Percentiles rank a stretch among this genome's conserved stretches.
These are phyloP conservation scores for Saprolegnia diclina DNA, from an alignment of 352 stramenopile genomes.

Conservation along the genomic window DNA sequence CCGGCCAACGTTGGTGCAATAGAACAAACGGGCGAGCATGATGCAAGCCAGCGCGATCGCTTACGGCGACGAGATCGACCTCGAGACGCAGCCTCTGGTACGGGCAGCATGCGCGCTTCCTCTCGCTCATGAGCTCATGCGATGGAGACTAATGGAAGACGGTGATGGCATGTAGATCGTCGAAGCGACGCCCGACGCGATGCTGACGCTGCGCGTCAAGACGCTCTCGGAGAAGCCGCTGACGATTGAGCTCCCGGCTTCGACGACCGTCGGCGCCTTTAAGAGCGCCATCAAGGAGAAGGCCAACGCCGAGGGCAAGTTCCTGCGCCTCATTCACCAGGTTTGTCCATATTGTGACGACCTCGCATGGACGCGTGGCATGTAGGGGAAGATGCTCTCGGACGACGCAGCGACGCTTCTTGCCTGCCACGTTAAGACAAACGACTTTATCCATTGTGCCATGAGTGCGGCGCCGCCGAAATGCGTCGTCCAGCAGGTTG, in stretches of 20 bases:
- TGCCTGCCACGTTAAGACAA: slow-evolving; percentile 67
- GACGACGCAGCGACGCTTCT: slow-evolving; percentile 70
- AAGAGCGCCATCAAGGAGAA: slow-evolving; percentile 63
- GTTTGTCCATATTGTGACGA: slow-evolving; percentile 20
- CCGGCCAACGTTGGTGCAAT: background rate
- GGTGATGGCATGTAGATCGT: slow-evolving; percentile 11
- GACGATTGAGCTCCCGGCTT: slow-evolving; percentile 59
- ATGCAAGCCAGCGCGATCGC: slow-evolving; percentile 20
- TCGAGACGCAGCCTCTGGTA: slow-evolving; percentile 27
- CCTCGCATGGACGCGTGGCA: background rate
- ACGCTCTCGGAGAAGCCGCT: slow-evolving; percentile 83
- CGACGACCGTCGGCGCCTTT: slow-evolving; percentile 53
- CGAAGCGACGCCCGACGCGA: background rate
- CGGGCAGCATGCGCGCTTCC: background rate
- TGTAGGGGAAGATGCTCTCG: slow-evolving; percentile 76
- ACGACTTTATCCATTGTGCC: slow-evolving; percentile 84
- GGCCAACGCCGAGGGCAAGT: slow-evolving; percentile 67
- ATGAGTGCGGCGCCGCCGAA: slow-evolving; percentile 77
- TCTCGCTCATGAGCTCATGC: too few relatives aligned
- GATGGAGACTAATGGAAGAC: background rate
- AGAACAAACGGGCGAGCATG: slow-evolving; percentile 3
- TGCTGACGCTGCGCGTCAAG: slow-evolving; percentile 66
- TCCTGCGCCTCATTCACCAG: slow-evolving; percentile 80
- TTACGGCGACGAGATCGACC: slow-evolving; percentile 22
- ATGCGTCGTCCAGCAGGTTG: slow-evolving; percentile 65